Conservation (phyloP, 768 basidiomycete genomes). For the Mycena latifolia region DNA sequence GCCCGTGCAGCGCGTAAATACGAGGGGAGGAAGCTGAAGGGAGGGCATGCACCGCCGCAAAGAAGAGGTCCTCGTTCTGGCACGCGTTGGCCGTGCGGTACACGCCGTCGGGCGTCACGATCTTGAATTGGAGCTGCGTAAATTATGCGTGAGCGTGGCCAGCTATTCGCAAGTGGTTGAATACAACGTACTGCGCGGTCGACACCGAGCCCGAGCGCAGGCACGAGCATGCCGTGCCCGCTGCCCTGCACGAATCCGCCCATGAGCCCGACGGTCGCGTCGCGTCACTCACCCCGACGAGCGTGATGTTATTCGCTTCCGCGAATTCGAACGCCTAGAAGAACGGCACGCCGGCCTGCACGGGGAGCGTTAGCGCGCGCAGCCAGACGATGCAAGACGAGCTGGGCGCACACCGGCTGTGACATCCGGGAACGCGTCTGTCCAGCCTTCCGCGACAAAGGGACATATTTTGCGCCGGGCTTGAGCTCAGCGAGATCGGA, state of each 20-base stretch:
- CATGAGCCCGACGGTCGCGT: constrained; percentile 54
- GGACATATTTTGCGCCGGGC: too few species aligned
- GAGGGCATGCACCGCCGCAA: constrained; percentile 53
- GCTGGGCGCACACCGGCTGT: too few species aligned
- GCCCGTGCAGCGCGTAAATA: constrained; percentile 43
- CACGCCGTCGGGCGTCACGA: constrained; percentile 67
- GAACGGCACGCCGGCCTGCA: constrained; percentile 63
- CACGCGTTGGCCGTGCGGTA: constrained; percentile 59
- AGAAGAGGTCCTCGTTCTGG: constrained; percentile 67
- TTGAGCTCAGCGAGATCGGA: too few species aligned
- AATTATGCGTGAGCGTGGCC: too few species aligned
- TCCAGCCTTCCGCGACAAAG: too few species aligned
- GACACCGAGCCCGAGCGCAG: constrained; percentile 59
- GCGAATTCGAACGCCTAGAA: constrained; percentile 58
- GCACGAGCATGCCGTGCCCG: constrained; percentile 58
- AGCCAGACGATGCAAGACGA: too few species aligned
- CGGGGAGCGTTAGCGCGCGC: too few species aligned
- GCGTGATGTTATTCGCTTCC: constrained; percentile 55
- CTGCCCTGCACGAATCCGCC: constrained; percentile 56
- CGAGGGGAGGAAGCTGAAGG: too few species aligned
- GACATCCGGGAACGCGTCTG: too few species aligned
- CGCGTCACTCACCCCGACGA: constrained; percentile 60
- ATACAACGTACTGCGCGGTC: constrained; percentile 59
- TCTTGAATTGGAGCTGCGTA: constrained; percentile 62
- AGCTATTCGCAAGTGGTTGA: too few species aligned